Evolutionary conservation across 2,329 filamentous ascomycete species (phyloP).

Genomic region (Aureobasidium sp.): DNA sequence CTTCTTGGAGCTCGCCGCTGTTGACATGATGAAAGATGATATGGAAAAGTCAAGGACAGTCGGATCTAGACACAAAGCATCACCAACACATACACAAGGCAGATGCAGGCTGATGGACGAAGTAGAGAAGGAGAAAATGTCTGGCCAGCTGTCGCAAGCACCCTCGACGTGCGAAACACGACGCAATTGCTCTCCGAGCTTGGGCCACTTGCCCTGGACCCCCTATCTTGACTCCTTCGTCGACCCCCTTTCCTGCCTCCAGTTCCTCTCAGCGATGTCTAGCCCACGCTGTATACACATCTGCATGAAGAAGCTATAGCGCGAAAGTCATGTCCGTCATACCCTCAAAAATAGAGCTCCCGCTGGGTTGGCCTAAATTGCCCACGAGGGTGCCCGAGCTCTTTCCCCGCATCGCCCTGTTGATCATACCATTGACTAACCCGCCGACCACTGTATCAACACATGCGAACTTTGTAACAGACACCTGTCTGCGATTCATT

Average conservation of each 20-base stretch:
- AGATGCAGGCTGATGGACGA: neutral
- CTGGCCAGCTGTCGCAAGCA: slow-evolving; percentile 3
- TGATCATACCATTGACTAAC: slow-evolving; percentile 10
- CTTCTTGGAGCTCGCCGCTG: slow-evolving; percentile 14
- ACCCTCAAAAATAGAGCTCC: neutral
- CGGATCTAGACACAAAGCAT: neutral
- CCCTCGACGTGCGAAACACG: neutral
- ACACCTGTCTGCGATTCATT: neutral
- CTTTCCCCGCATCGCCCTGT: neutral
- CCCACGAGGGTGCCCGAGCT: slow-evolving; percentile 5
- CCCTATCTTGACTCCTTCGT: neutral
- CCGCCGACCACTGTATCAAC: neutral
- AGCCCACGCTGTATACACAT: neutral
- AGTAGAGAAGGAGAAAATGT: neutral
- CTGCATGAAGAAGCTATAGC: neutral
- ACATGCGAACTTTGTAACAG: neutral
- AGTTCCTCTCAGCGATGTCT: neutral
- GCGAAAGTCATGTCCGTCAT: neutral
- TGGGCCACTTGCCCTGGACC: neutral
- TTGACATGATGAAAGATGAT: neutral
- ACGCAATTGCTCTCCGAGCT: neutral
- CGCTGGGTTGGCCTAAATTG: neutral
- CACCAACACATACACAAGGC: neutral
- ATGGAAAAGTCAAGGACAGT: neutral
- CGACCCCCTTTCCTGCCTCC: neutral